Conservation (phyloP, 1,284 basidiomycete genomes). For the Abortiporus biennis region DNA sequence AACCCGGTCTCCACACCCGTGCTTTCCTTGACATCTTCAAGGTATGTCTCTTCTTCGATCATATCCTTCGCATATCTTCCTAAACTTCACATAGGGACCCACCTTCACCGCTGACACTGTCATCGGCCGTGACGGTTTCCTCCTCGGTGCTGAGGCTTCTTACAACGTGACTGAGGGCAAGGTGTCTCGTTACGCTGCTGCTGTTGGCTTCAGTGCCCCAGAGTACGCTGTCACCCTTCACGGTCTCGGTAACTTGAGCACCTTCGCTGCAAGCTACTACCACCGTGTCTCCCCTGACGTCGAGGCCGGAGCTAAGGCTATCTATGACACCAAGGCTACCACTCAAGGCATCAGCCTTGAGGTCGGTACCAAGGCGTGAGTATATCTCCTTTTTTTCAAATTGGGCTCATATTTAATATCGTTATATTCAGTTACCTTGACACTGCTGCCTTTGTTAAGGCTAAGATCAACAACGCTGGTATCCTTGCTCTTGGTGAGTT, state of each 20-base stretch:
- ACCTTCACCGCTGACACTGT: conserved; percentile 96
- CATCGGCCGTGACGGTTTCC: conserved; percentile 95
- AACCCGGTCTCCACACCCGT: conserved; percentile 92
- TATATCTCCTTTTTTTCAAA: conserved; percentile 13
- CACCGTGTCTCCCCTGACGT: conserved; percentile 94
- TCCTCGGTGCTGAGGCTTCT: conserved; percentile 91
- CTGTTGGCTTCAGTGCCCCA: conserved; percentile 91
- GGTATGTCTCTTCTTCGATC: conserved; percentile 38
- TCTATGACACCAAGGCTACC: conserved; percentile 93
- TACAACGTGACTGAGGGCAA: conserved; percentile 96
- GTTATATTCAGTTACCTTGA: conserved; percentile 65
- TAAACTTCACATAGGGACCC: conserved; percentile 61
- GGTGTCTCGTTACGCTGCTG: conserved; percentile 89
- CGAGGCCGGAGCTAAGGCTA: conserved; percentile 96
- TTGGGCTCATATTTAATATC: background rate
- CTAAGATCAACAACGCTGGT: conserved; percentile 98
- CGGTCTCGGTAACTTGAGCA: conserved; percentile 91
- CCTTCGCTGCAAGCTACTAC: conserved; percentile 97
- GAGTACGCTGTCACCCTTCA: conserved; percentile 97
- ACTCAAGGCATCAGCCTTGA: conserved; percentile 88
- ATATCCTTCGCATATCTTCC: conserved; percentile 7
- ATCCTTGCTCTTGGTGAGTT: conserved; percentile 73
- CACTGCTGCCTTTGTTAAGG: conserved; percentile 90
- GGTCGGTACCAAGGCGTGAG: conserved; percentile 93
- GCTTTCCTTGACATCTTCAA: conserved; percentile 94